These are phyloP conservation scores for Shiraia bambusicola DNA, from an alignment of 2,329 filamentous ascomycete species.

Conservation along the genomic window DNA sequence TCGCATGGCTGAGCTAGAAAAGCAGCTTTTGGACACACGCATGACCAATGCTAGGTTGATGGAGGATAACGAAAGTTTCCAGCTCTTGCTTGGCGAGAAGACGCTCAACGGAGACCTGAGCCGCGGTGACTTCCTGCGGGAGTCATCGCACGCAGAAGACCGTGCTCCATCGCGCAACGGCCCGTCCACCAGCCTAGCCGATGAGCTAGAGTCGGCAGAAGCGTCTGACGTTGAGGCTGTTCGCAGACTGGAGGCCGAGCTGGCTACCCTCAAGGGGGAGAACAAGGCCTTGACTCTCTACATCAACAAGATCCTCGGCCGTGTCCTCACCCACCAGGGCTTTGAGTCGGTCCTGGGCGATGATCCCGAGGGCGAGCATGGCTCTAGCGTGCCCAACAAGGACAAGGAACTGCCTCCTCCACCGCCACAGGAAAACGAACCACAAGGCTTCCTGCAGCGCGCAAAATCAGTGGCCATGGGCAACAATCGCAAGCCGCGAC, in stretches of 20 bases:
- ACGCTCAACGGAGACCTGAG: conserved; percentile 92
- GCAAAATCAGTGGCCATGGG: conserved; percentile 61
- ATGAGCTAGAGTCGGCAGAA: conserved; percentile 75
- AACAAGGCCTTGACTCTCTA: conserved; percentile 97
- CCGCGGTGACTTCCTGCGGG: conserved; percentile 75
- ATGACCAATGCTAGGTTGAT: conserved; percentile 95
- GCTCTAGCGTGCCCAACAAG: conserved; percentile 49
- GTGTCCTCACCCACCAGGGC: conserved; percentile 88
- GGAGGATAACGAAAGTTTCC: conserved; percentile 99
- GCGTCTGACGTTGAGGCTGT: conserved; percentile 52
- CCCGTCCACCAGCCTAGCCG: conserved; percentile 57
- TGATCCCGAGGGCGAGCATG: conserved; percentile 52
- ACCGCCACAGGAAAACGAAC: conserved; percentile 58
- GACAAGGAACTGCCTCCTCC: conserved; percentile 86
- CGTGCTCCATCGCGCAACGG: conserved; percentile 38
- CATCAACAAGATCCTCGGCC: conserved; percentile 98
- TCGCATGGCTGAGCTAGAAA: conserved; percentile 85
- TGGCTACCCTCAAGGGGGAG: conserved; percentile 81
- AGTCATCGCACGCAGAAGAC: conserved; percentile 40
- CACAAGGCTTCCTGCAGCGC: conserved; percentile 55
- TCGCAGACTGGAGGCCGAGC: conserved; percentile 73
- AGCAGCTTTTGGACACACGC: conserved; percentile 83
- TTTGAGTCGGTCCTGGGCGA: conserved; percentile 92
- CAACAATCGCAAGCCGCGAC: conserved; percentile 47
- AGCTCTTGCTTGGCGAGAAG: conserved; percentile 89